Conservation (phyloP, 208 protist genomes). For the Acanthamoeba sp. region DNA sequence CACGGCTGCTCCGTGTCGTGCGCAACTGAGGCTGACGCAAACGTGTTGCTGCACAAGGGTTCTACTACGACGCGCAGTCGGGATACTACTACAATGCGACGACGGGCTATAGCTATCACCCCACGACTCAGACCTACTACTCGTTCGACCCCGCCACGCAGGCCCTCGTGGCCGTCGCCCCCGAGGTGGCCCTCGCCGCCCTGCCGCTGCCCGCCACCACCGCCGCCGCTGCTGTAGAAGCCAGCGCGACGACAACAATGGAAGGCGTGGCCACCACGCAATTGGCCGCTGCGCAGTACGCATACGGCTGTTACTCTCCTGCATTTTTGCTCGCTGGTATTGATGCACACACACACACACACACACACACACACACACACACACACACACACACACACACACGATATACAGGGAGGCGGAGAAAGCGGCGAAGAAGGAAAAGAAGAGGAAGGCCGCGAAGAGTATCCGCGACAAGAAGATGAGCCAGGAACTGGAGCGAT, state of each 20-base stretch:
- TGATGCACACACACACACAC: background rate
- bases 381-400: background rate
- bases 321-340: background rate
- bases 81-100: conserved; percentile 57
- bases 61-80: conserved; percentile 30
- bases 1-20: background rate
- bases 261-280: background rate
- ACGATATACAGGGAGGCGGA: background rate
- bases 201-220: background rate
- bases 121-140: conserved; percentile 62
- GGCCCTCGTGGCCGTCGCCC: background rate
- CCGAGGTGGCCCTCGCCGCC: background rate
- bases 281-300: background rate
- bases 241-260: background rate
- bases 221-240: background rate
- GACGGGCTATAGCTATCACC: conserved; percentile 55
- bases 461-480: conserved; percentile 24
- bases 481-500: conserved; percentile 61
- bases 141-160: conserved; percentile 37
- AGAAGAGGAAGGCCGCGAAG: conserved; percentile 20
- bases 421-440: conserved; percentile 48
- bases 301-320: too few species aligned
- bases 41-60: background rate
- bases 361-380: background rate
- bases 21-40: background rate